These are phyloP conservation scores for Ascoidea rubescens DNA, from an alignment of 805 yeast genomes.

Conservation along the genomic window DNA sequence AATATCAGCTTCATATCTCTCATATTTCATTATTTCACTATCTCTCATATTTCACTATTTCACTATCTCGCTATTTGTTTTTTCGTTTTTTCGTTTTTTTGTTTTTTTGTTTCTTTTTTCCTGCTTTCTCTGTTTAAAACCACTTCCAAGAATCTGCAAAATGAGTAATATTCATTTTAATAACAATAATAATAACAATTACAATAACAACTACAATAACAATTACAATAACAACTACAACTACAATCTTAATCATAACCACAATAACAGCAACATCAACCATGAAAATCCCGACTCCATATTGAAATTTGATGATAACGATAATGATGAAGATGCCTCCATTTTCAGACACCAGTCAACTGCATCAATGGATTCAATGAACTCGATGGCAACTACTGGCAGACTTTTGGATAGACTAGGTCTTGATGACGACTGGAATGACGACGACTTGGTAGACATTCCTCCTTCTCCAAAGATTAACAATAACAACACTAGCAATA, in stretches of 20 bases:
- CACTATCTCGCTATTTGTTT: too few species aligned
- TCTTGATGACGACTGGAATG: neutral
- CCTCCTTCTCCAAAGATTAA: neutral
- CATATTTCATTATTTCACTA: too few species aligned
- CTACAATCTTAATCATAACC: conserved; percentile 15
- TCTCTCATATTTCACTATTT: too few species aligned
- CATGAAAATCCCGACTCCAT: neutral
- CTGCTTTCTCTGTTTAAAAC: too few species aligned
- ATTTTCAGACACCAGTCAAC: neutral
- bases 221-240: conserved; percentile 6
- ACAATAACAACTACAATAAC: neutral
- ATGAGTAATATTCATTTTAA: conserved; percentile 13
- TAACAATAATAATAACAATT: conserved; percentile 14
- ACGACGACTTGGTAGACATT: neutral
- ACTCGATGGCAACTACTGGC: neutral
- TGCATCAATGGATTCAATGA: conserved; percentile 4
- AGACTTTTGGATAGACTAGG: neutral
- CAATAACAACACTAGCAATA: conserved; percentile 9
- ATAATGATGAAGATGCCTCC: neutral
- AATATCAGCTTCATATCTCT: too few species aligned
- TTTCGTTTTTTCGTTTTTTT: too few species aligned
- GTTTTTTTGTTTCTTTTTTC: too few species aligned
- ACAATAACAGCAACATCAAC: conserved; percentile 12
- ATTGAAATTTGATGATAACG: too few species aligned
- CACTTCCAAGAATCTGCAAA: too few species aligned